Evolutionary conservation across 176 grass and related monocot genomes (phyloP), one percentile per base, ranked within the genome.

Genomic region (Raddia guianensis): DNA sequence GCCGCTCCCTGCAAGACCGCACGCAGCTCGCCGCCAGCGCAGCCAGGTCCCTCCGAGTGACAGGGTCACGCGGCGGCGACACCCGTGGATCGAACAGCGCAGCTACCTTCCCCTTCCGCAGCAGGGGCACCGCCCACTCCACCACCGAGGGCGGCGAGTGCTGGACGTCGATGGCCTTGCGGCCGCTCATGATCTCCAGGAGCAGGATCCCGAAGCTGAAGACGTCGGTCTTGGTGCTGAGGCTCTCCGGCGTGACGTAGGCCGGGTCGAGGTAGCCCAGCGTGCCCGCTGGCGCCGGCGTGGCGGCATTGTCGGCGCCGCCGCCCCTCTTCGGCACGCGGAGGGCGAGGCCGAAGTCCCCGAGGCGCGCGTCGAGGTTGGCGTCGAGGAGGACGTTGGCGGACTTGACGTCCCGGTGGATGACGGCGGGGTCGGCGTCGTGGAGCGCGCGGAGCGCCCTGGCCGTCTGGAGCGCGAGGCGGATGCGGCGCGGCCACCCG

Each of bases 201-300:
- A 99, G 91, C 62, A 99, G 89, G 83, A 99, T 99, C 63, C 96
- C 96, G 70, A 99, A 99, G 89, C 96, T 99, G 85, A 99, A 99
- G n/a, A 99, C 96, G 70, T 99, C 96, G 3, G 96, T 99, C 85
- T 99, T 99, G 82, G 96, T 99, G 89, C 96, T 99, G 67, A 99
- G 79, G 85, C 88, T 93, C 53, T 99, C 92, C 5, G 96, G 96
- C 3, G 96, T 98, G 56, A 99, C 90, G 79, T 99, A 99, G 5
- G 92, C 86, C 7, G 96, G 96, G 86, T 99, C 96, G 40, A 99
- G 92, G 82, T 99, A 99, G 3, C 96, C 96, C 1, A 99, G 88
- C 49, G 96, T 99, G 7, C 96, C 96, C 0, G 96, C 96, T 1
- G 96, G 96, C 16, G 88, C 78, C 0, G 90, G 91, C 20, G 86